Percentiles rank a stretch among this genome's conserved stretches.
Evolutionary conservation across 805 yeast species (phyloP).

Genomic region (Vanderwaltozyma tropicalis): DNA sequence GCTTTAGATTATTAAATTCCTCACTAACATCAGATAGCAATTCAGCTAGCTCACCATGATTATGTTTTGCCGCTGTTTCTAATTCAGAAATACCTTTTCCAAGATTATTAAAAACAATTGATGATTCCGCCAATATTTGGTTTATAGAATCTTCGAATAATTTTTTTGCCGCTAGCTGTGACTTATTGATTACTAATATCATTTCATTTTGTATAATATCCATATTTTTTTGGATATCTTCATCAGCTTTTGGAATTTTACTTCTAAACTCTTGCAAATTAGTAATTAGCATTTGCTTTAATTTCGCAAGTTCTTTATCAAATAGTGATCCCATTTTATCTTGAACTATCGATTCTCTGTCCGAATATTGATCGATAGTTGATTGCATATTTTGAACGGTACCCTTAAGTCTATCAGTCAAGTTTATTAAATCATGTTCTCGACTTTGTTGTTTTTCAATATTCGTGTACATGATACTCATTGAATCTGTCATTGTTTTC

Average conservation of each 20-base stretch:
- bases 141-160: constrained; percentile 17
- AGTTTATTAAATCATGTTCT: constrained; percentile 19
- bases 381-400: constrained; percentile 14
- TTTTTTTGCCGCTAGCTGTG: constrained; percentile 12
- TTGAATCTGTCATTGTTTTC: constrained; percentile 15
- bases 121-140: constrained; percentile 17
- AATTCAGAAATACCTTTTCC: constrained; percentile 12
- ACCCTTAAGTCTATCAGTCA: constrained; percentile 13
- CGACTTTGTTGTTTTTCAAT: constrained; percentile 20
- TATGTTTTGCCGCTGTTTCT: constrained; percentile 9
- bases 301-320: constrained; percentile 12
- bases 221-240: constrained; percentile 8
- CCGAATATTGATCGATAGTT: constrained; percentile 13
- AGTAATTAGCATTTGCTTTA: constrained; percentile 6
- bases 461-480: constrained; percentile 16
- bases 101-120: constrained; percentile 13
- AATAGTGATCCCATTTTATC: constrained; percentile 3
- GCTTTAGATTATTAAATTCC: constrained; percentile 26
- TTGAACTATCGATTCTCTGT: constrained; percentile 22
- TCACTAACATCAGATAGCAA: constrained; percentile 28
- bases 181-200: constrained; percentile 6
- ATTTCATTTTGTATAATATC: constrained; percentile 14
- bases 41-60: constrained; percentile 15
- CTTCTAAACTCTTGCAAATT: constrained; percentile 5
- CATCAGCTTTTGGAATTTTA: constrained; percentile 7